Evolutionary conservation across 2,329 filamentous ascomycete species (phyloP).

Genomic region (Trichoderma citrinoviride): DNA sequence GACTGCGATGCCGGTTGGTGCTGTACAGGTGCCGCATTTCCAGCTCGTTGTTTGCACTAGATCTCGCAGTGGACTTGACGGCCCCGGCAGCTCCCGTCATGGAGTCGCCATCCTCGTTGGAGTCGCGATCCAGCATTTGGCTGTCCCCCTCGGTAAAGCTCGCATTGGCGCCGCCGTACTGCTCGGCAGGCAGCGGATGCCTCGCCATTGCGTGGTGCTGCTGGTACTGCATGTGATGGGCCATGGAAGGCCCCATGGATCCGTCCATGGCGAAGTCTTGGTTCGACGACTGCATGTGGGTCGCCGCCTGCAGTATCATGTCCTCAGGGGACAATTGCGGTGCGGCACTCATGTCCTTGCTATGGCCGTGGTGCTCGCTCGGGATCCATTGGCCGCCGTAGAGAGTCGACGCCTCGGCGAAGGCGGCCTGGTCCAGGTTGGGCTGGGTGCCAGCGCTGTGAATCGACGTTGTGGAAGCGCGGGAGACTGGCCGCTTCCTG

Average conservation of each 20-base stretch:
- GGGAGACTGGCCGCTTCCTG: slow-evolving; percentile 52
- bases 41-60: slow-evolving; percentile 75
- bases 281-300: slow-evolving; percentile 53
- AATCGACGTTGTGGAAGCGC: slow-evolving; percentile 56
- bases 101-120: slow-evolving; percentile 56
- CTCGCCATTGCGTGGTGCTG: slow-evolving; percentile 42
- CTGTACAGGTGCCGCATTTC: slow-evolving; percentile 74
- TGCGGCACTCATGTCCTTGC: slow-evolving; percentile 43
- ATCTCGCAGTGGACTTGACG: slow-evolving; percentile 59
- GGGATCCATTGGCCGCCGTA: slow-evolving; percentile 52
- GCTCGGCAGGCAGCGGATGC: slow-evolving; percentile 54
- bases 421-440: slow-evolving; percentile 47
- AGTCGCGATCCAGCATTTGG: slow-evolving; percentile 60
- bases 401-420: slow-evolving; percentile 43
- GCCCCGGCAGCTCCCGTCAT: slow-evolving; percentile 44
- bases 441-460: slow-evolving; percentile 54
- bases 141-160: slow-evolving; percentile 59
- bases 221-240: slow-evolving; percentile 45
- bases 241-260: slow-evolving; percentile 44
- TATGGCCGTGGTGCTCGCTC: slow-evolving; percentile 44
- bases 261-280: slow-evolving; percentile 51
- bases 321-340: slow-evolving; percentile 56
- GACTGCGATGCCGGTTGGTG: slow-evolving; percentile 63
- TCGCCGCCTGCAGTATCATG: slow-evolving; percentile 57
- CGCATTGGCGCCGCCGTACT: slow-evolving; percentile 48